A percentile compares a stretch with the other conserved stretches of the same genome.
Evolutionary conservation across 768 basidiomycete genomes (phyloP).

Genomic region (Macrolepiota fuliginosa): DNA sequence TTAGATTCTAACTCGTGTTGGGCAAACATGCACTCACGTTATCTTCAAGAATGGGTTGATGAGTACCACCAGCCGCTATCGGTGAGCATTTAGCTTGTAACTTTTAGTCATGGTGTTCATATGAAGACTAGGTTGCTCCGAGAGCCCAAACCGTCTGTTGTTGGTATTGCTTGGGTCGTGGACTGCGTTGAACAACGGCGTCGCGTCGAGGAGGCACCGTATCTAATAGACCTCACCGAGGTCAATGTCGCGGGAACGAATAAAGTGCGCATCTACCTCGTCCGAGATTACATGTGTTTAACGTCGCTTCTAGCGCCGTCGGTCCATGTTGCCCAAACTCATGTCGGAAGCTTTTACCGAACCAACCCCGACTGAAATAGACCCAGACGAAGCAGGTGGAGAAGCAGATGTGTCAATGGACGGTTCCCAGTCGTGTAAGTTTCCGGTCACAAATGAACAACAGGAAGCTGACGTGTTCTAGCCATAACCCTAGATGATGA

Average conservation of each 20-base stretch:
- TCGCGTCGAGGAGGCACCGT: constrained; percentile 62
- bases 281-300: not conserved
- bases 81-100: constrained; percentile 35
- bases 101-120: not conserved
- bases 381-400: constrained; percentile 23
- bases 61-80: constrained; percentile 71
- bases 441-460: not conserved
- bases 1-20: constrained; percentile 63
- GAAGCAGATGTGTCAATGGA: constrained; percentile 43
- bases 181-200: constrained; percentile 73
- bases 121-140: constrained; percentile 45
- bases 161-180: constrained; percentile 89
- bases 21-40: constrained; percentile 78
- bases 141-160: constrained; percentile 69
- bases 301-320: constrained; percentile 51
- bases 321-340: constrained; percentile 69
- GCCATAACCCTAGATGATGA: constrained; percentile 49
- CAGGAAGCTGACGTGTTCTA: constrained; percentile 20
- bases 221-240: constrained; percentile 61
- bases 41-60: constrained; percentile 81
- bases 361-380: constrained; percentile 21
- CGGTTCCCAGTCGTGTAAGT: constrained; percentile 43
- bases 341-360: constrained; percentile 29
- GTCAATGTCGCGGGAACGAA: constrained; percentile 56
- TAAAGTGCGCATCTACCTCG: constrained; percentile 44